Evolutionary conservation across 2,329 filamentous ascomycete species (phyloP).

Genomic region (Lecanicillium sp.): DNA sequence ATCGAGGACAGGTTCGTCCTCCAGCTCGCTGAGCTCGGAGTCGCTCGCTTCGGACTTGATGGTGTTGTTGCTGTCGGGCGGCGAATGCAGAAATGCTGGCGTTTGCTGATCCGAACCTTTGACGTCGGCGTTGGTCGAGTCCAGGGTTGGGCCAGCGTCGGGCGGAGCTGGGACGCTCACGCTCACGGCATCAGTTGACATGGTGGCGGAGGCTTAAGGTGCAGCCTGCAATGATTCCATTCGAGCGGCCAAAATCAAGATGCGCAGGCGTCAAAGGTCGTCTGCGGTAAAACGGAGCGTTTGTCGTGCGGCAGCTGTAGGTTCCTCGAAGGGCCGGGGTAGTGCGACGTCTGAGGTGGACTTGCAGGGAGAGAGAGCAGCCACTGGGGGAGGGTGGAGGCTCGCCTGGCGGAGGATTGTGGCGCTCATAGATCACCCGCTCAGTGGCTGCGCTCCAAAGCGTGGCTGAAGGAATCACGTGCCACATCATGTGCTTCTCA

Average conservation of each 20-base stretch:
- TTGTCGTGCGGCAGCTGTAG: too few relatives aligned
- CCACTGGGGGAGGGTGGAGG: too few relatives aligned
- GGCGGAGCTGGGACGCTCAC: constrained; percentile 21
- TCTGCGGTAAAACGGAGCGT: too few relatives aligned
- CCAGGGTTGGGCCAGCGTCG: constrained; percentile 12
- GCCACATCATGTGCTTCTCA: too few relatives aligned
- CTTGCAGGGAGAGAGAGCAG: too few relatives aligned
- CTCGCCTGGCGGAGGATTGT: too few relatives aligned
- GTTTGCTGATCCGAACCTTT: constrained; percentile 25
- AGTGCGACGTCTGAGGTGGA: too few relatives aligned
- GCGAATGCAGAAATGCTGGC: constrained; percentile 48
- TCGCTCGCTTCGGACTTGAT: constrained; percentile 52
- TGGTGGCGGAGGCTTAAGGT: constrained; percentile 23
- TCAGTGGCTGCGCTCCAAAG: too few relatives aligned
- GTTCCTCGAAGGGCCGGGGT: too few relatives aligned
- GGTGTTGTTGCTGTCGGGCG: constrained; percentile 55
- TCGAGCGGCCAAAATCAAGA: constrained; percentile 28
- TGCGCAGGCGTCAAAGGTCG: too few relatives aligned
- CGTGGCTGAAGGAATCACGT: too few relatives aligned
- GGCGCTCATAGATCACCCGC: too few relatives aligned
- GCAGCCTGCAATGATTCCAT: constrained; percentile 17
- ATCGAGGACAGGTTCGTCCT: constrained; percentile 40
- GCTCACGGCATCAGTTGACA: constrained; percentile 49
- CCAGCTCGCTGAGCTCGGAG: constrained; percentile 59
- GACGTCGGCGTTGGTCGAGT: constrained; percentile 19